Evolutionary conservation across 1,284 basidiomycete genomes (phyloP), one percentile per base, ranked within the genome.

Genomic region (Ustilago nuda): DNA sequence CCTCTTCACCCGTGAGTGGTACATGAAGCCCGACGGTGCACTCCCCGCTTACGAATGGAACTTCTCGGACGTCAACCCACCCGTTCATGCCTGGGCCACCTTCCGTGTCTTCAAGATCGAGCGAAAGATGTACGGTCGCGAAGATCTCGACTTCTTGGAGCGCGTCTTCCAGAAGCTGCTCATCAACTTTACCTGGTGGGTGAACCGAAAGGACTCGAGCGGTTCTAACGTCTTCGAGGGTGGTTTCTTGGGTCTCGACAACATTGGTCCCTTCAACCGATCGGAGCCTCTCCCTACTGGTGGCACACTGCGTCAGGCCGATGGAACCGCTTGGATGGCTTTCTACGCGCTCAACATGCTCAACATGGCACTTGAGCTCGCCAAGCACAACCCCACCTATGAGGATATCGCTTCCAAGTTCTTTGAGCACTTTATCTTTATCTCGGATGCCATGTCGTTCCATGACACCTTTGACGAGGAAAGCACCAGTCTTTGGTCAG

Each of bases 321-420:
- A 98, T 86, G 96, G 95, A 17, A 98, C 96, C 6, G 94, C 95
- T 0, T 98, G 96, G 96, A 99, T 99, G 96, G 95, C 94, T 33
- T 98, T 98, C 88, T 99, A 96, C 86, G 94, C 92, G 80, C 87
- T 98, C 70, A 96, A 96, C 84, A 98, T 98, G 95, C 88, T 99
- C 85, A 96, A 93, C 87, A 98, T 99, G 87, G 95, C 96, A 0
- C 90, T 99, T 56, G 96, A 99, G 87, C 89, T 99, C 41, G 96
- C 96, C 58, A 98, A 98, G 88, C 95, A 98, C 87, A 99, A 99
- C 85, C 89, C 92, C 3, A 94, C 94, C 2, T 99, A 99, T 86
- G 96, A 99, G 87, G 96, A 99, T 86, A 99, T 99, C 76, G 96
- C 96, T n/a, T 97, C 94, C 70, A 98, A 99, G 86, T 96, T 96